Percentiles rank a stretch among this genome's conserved stretches.
phyloP scores from a whole-genome alignment of 139 green algal species.

The Pleodorina starrii region DNA sequence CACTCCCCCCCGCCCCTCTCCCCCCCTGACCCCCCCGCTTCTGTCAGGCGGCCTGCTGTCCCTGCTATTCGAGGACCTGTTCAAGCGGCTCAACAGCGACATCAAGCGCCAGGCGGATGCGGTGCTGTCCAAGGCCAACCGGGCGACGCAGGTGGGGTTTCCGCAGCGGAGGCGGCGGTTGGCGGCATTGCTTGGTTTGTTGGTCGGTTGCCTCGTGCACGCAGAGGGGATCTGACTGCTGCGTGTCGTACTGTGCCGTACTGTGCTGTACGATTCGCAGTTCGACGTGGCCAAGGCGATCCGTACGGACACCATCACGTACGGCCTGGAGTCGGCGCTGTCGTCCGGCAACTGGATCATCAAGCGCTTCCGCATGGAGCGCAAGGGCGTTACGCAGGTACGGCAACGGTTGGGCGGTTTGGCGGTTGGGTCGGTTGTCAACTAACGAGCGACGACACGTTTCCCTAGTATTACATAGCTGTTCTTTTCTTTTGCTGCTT shows the following conservation, averaged over 20 bases:
- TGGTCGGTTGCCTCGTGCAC: not conserved
- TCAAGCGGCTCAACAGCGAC: conserved; percentile 96
- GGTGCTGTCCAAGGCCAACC: conserved; percentile 85
- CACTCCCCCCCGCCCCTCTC: too few species aligned
- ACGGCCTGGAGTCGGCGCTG: conserved; percentile 95
- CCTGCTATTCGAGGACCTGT: conserved; percentile 99
- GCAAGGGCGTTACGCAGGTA: conserved; percentile 96
- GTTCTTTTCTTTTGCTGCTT: too few species aligned
- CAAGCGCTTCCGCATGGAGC: conserved; percentile 98
- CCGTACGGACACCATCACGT: conserved; percentile 92
- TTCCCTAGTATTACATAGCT: too few species aligned
- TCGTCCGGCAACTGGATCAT: conserved; percentile 98
- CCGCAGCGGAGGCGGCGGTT: not conserved
- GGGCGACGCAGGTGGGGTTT: conserved; percentile 52
- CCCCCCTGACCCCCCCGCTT: too few species aligned
- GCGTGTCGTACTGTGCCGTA: not conserved
- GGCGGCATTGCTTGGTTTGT: not conserved
- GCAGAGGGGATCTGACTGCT: not conserved
- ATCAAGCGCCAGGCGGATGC: conserved; percentile 91
- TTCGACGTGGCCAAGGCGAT: conserved; percentile 98
- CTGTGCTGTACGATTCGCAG: conserved; percentile 55
- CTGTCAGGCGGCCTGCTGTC: conserved; percentile 92
- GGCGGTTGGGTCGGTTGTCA: too few species aligned
- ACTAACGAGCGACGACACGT: too few species aligned
- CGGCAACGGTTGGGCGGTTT: not conserved